Evolutionary conservation across 2,329 filamentous ascomycete genomes (phyloP).

Genomic region (Purpureocillium takamizusanense): DNA sequence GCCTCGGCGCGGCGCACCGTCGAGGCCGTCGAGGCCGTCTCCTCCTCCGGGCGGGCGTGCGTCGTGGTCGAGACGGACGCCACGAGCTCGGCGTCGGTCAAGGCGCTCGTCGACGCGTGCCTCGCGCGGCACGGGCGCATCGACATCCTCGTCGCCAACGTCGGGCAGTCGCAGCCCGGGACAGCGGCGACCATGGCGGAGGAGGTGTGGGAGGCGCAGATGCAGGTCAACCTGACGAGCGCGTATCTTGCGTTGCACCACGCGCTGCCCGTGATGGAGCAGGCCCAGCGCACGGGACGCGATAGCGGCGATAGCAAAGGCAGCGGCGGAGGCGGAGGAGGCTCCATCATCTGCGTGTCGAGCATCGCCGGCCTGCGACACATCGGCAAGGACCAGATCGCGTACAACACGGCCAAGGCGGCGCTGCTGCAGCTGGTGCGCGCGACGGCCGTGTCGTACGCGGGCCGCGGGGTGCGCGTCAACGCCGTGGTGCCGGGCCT

Average conservation of each 20-base stretch:
- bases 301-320: no score
- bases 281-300: slow-evolving; percentile 18
- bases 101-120: slow-evolving; percentile 39
- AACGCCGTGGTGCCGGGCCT: slow-evolving; percentile 48
- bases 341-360: slow-evolving; percentile 36
- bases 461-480: slow-evolving; percentile 33
- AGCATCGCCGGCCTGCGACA: slow-evolving; percentile 44
- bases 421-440: slow-evolving; percentile 42
- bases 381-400: slow-evolving; percentile 38
- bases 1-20: slow-evolving; percentile 28
- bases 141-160: slow-evolving; percentile 53
- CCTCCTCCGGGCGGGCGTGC: slow-evolving; percentile 19
- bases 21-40: slow-evolving; percentile 21
- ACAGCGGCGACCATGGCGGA: slow-evolving; percentile 25
- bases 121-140: slow-evolving; percentile 42
- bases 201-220: slow-evolving; percentile 44
- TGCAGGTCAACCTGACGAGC: slow-evolving; percentile 46
- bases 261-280: slow-evolving; percentile 45
- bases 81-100: slow-evolving; percentile 25
- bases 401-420: slow-evolving; percentile 42
- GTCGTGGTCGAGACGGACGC: slow-evolving; percentile 38
- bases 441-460: slow-evolving; percentile 40
- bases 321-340: slow-evolving; percentile 11
- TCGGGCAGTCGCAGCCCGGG: slow-evolving; percentile 46
- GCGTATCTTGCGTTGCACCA: slow-evolving; percentile 44